Base-by-base conservation (phyloP, 495 filamentous ascomycete genomes). In the Podospora conica region DNA sequence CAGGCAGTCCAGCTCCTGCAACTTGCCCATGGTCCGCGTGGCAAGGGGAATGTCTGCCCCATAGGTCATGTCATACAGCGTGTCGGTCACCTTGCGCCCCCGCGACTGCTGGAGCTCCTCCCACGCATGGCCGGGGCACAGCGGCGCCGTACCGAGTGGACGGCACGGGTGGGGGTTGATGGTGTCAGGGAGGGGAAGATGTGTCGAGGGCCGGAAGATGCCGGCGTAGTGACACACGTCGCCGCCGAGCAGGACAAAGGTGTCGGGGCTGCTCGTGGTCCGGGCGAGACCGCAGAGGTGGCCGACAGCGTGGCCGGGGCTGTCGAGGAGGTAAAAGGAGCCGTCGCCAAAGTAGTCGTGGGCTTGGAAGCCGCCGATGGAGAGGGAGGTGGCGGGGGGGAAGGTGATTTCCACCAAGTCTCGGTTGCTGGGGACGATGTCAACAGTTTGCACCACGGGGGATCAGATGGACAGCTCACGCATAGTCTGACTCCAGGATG, bases 261-360 rank as follows among this genome's bases (percentile, higher is more conserved):
- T 78, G 22, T 79, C 74, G 0, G 74, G 74, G 48, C 54, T 62
- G 5, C 56, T 23, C 0, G 80, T 82, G 4, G 76, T 78, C 3
- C 83, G 69, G 1, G 81, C 84, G 3, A 86, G 74, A 2, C 71
- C 84, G 62, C 75, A 78, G 24, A 85, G 75, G 61, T 86, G 85
- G 1, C 83, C 84, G 7, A 78, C 71, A 6, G 79, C 75, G 65
- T 86, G 84, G 0, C 84, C 84, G 3, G 82, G 81, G 1, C 73
- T 72, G 68, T 84, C 73, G 53, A 86, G 72, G 18, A 86, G 72
- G 66, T 86, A 84, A 66, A 86, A 84, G 53, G 76, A 78, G 0
- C 84, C 84, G 65, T 86, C 85, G 3, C 79, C 80, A 65, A 84
- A 87, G 69, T 81, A 86, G 70, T 89, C 87, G 29, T 79, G 68